Evolutionary conservation across 768 basidiomycete genomes (phyloP).

Genomic region (Termitomyces sp.): DNA sequence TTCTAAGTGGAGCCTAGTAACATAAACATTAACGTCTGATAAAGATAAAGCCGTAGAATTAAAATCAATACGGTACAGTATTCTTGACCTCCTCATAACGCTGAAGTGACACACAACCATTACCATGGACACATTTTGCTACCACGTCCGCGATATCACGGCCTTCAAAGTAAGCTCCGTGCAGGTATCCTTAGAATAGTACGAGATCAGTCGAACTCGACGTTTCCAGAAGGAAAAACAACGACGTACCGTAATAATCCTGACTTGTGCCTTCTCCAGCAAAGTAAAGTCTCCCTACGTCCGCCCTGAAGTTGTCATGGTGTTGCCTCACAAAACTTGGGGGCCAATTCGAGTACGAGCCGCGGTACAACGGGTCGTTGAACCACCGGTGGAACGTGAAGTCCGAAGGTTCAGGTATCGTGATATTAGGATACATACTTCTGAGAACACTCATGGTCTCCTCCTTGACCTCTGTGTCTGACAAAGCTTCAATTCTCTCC

Average conservation of each 20-base stretch:
- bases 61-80: slow-evolving; percentile 19
- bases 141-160: too few species aligned
- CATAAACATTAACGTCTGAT: too few species aligned
- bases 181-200: too few species aligned
- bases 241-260: slow-evolving; percentile 49
- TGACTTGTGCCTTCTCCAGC: slow-evolving; percentile 40
- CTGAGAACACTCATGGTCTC: neutral
- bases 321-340: neutral
- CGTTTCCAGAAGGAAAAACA: too few species aligned
- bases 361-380: neutral
- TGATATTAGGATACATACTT: neutral
- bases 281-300: neutral
- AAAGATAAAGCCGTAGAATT: neutral
- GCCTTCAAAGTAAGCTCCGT: too few species aligned
- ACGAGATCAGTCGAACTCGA: too few species aligned
- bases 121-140: too few species aligned
- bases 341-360: neutral
- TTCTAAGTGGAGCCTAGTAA: too few species aligned
- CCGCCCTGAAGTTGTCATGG: too few species aligned
- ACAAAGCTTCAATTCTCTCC: neutral
- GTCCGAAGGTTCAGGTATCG: too few species aligned
- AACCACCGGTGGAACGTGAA: neutral
- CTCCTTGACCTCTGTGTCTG: neutral
- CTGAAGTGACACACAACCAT: slow-evolving; percentile 19
- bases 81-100: slow-evolving; percentile 22